Evolutionary conservation across 1,139 yeast species (phyloP).

Genomic region (Candida smagusa): DNA sequence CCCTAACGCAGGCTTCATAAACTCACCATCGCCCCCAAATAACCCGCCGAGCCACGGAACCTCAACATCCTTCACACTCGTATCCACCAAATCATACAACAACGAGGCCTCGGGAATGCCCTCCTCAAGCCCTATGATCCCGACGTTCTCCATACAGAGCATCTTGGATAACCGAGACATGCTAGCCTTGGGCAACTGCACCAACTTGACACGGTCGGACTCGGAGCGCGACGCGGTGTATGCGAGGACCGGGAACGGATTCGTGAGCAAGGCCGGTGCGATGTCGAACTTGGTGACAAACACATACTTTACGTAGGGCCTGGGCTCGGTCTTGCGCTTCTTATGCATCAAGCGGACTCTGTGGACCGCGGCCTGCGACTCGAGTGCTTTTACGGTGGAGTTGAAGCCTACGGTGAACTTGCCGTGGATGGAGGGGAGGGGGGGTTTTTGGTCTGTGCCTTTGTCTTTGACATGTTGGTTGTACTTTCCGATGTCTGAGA

Average conservation of each 20-base stretch:
- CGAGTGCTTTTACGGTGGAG: slow-evolving; percentile 48
- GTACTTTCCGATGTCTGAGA: slow-evolving; percentile 37
- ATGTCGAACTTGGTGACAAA: slow-evolving; percentile 57
- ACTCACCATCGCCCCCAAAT: slow-evolving; percentile 17
- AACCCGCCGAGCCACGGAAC: slow-evolving; percentile 46
- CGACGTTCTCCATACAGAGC: slow-evolving; percentile 24
- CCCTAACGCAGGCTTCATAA: slow-evolving; percentile 33
- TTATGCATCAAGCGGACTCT: slow-evolving; percentile 9
- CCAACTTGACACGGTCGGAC: slow-evolving; percentile 39
- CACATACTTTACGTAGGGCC: slow-evolving; percentile 31
- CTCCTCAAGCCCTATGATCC: slow-evolving; percentile 28
- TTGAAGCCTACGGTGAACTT: slow-evolving; percentile 51
- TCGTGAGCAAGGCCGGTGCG: slow-evolving; percentile 42
- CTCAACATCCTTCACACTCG: slow-evolving; percentile 32
- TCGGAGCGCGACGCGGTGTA: slow-evolving; percentile 38
- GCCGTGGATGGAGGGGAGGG: slow-evolving; percentile 22
- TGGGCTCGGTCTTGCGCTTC: slow-evolving; percentile 7
- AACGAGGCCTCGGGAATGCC: slow-evolving; percentile 23
- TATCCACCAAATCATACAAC: slow-evolving; percentile 29
- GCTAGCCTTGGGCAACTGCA: slow-evolving; percentile 53
- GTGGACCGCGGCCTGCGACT: slow-evolving; percentile 39
- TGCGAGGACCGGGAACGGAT: slow-evolving; percentile 52
- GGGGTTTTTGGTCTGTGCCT: slow-evolving; percentile 9
- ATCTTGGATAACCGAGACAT: slow-evolving; percentile 32
- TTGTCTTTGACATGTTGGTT: slow-evolving; percentile 12